Conservation (phyloP, 345 rosid species). For the Adansonia digitata region DNA sequence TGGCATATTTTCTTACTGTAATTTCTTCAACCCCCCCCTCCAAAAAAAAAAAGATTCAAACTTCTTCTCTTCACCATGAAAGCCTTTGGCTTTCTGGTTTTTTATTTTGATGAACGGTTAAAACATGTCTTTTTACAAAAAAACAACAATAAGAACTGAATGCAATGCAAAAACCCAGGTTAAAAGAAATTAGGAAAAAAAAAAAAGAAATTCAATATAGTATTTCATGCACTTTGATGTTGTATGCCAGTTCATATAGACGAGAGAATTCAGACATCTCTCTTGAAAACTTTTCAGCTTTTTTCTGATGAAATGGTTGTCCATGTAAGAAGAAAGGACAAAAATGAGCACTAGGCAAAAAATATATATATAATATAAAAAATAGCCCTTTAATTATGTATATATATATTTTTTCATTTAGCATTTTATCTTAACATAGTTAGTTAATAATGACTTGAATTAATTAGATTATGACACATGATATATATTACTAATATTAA, state of each 20-base stretch:
- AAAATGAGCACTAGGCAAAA: neutral
- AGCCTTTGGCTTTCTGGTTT: neutral
- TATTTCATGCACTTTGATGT: slow-evolving; percentile 9
- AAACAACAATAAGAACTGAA: neutral
- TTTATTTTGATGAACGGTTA: neutral
- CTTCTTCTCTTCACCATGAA: neutral
- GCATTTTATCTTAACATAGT: too few relatives aligned
- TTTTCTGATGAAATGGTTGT: neutral
- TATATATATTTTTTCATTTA: too few relatives aligned
- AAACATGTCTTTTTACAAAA: neutral
- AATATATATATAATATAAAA: too few relatives aligned
- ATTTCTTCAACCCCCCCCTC: neutral
- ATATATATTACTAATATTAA: too few relatives aligned
- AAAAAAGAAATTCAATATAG: too few relatives aligned
- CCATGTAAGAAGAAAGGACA: neutral
- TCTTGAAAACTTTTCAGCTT: neutral
- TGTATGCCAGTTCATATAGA: neutral
- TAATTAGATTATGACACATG: too few relatives aligned
- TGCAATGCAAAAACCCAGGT: neutral
- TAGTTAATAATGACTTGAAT: too few relatives aligned
- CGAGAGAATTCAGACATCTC: neutral
- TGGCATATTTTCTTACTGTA: slow-evolving; percentile 38
- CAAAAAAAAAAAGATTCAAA: neutral
- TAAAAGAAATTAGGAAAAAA: neutral
- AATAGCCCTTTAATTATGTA: too few relatives aligned